phyloP scores from a whole-genome alignment of 177 flowering plant genomes.

The Telopea speciosissima region DNA sequence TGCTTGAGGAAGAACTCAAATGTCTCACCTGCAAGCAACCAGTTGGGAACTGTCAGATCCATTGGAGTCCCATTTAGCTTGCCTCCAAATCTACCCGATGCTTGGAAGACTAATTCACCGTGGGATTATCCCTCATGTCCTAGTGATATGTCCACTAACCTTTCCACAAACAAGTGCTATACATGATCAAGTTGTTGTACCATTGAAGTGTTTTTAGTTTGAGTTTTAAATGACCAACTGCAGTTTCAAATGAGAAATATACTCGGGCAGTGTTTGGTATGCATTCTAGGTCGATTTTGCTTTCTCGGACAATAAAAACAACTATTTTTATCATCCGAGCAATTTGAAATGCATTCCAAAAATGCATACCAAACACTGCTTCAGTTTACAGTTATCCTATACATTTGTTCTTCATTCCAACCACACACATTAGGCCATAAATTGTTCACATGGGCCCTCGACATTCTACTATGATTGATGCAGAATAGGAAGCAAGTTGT shows the following conservation, averaged over 20 bases:
- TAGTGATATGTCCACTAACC: conserved; percentile 60
- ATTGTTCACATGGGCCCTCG: background rate
- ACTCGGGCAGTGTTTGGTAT: too few species aligned
- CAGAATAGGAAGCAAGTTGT: conserved; percentile 4
- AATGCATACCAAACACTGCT: too few species aligned
- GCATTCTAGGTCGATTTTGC: too few species aligned
- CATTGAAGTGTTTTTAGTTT: conserved; percentile 1
- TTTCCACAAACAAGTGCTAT: conserved; percentile 45
- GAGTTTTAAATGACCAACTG: conserved; percentile 14
- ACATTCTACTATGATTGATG: background rate
- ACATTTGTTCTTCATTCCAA: conserved; percentile 16
- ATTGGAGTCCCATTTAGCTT: conserved; percentile 55
- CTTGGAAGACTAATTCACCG: conserved; percentile 40
- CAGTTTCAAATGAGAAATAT: conserved; percentile 9
- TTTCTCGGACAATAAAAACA: too few species aligned
- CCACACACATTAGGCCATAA: background rate
- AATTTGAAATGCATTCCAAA: too few species aligned
- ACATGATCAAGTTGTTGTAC: conserved; percentile 22
- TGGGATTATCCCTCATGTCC: conserved; percentile 79
- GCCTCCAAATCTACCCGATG: conserved; percentile 33
- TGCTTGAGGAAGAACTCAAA: conserved; percentile 28
- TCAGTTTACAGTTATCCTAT: conserved; percentile 18
- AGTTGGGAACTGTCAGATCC: conserved; percentile 33
- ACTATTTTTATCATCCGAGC: too few species aligned
- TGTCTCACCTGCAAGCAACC: conserved; percentile 15